phyloP scores from a whole-genome alignment of 495 filamentous ascomycete genomes.

The Saxophila tyrrhenica region DNA sequence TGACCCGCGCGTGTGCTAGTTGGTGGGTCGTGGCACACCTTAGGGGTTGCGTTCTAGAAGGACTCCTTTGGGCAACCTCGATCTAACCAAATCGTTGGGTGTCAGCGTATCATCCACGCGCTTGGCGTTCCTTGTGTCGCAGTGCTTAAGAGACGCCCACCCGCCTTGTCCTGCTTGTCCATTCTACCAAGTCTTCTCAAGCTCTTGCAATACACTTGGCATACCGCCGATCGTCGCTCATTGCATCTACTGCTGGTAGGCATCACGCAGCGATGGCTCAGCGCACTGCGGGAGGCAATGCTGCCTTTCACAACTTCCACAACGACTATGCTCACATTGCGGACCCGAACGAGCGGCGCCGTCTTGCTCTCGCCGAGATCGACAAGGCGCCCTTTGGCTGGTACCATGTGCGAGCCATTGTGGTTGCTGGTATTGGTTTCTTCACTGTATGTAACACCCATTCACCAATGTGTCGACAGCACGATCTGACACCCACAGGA shows the following conservation, averaged over 20 bases:
- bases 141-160: neutral
- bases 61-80: too few relatives aligned
- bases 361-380: slow-evolving; percentile 64
- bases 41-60: too few relatives aligned
- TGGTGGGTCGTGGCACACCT: neutral
- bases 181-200: too few relatives aligned
- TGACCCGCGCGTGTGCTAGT: too few relatives aligned
- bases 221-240: neutral
- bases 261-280: slow-evolving; percentile 10
- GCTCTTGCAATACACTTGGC: neutral
- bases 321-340: slow-evolving; percentile 51
- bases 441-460: slow-evolving; percentile 42
- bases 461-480: neutral
- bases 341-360: slow-evolving; percentile 63
- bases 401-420: slow-evolving; percentile 62
- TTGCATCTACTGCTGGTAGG: neutral
- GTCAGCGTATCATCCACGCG: neutral
- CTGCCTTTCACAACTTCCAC: slow-evolving; percentile 23
- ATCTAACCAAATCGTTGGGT: neutral
- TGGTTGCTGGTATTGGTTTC: slow-evolving; percentile 77
- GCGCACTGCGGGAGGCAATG: slow-evolving; percentile 19
- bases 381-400: slow-evolving; percentile 72
- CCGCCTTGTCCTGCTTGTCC: neutral
- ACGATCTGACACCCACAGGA: slow-evolving; percentile 29
- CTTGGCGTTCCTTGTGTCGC: neutral